A percentile compares a stretch with the other conserved stretches of the same genome.
These are phyloP conservation scores for Adenanthera pavonina DNA, from an alignment of 306 rosid species.

Conservation along the genomic window DNA sequence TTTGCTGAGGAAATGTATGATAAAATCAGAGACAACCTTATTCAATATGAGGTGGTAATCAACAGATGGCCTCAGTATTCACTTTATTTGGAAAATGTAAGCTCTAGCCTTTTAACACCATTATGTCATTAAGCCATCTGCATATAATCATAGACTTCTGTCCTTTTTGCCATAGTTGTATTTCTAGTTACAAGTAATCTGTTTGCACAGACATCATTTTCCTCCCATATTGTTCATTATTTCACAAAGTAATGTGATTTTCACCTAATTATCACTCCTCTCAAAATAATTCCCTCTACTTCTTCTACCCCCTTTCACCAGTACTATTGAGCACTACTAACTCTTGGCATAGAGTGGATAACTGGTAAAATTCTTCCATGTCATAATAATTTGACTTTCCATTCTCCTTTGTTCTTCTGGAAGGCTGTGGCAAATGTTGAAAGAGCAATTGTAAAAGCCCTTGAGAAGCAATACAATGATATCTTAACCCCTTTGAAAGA, in stretches of 20 bases:
- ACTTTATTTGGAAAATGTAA: slow-evolving; percentile 82
- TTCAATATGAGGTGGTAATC: slow-evolving; percentile 82
- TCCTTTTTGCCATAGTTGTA: background rate
- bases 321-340: background rate
- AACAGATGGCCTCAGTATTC: slow-evolving; percentile 98
- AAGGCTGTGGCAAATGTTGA: slow-evolving; percentile 89
- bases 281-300: too few species aligned
- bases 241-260: background rate
- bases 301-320: background rate
- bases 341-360: background rate
- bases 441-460: slow-evolving; percentile 89
- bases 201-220: background rate
- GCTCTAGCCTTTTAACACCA: slow-evolving; percentile 36
- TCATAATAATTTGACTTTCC: slow-evolving; percentile 9
- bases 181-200: background rate
- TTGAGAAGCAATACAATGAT: slow-evolving; percentile 89
- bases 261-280: background rate
- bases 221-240: background rate
- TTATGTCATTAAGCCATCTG: slow-evolving; percentile 11
- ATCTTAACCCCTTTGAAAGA: slow-evolving; percentile 92
- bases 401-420: slow-evolving; percentile 12
- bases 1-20: slow-evolving; percentile 97
- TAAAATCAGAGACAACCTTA: slow-evolving; percentile 72
- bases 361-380: background rate
- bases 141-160: background rate